Base-by-base conservation (phyloP, 1,284 basidiomycete species). In the Mycosarcoma mackinlayi region DNA sequence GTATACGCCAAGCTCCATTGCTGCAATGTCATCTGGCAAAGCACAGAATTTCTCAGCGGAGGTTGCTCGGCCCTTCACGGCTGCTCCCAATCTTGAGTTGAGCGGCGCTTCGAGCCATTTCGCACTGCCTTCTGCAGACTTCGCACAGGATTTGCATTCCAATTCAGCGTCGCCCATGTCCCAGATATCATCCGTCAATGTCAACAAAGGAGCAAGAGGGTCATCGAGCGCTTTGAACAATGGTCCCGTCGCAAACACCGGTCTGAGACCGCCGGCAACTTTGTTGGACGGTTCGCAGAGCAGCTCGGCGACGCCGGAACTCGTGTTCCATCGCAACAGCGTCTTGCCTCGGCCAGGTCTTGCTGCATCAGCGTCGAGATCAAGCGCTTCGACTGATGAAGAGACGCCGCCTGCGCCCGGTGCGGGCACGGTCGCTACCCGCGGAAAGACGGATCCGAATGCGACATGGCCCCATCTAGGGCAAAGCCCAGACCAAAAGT, bases 251-350 rank as follows among this genome's bases (percentile, higher is more conserved):
- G 56, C 25, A 1, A 42, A 37, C 11, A 16, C 51, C 13, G 53
- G 46, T 4, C 23, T 58, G 5, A 65, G 59, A 23, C 6, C 51
- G 19, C 55, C 65, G 1, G 46, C 38, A 3, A 62, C 59, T 6
- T 56, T 52, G 1, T 19, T 59, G 11, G 28, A 27, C 19, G 31
- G 21, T 28, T 62, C 59, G n/a, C 37, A 45, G 25, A 35, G 42
- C 9, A 69, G 60, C 30, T 64, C 57, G 5, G 67, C 61, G 1
- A 64, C 67, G 1, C 67, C 67, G 2, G 67, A 70, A 24, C 37
- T 60, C 19, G 31, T 60, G 7, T 51, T 41, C 18, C 35, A 48
- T 14, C 27, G 47, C 21, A 47, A 21, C 48, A 49, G 31, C n/a
- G 39, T 44, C 8, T 30, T 52, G 3, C 6, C 47, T 1, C 27